Conservation (phyloP, 192 early-diverging fungal species). For the Spizellomyces sp. region DNA sequence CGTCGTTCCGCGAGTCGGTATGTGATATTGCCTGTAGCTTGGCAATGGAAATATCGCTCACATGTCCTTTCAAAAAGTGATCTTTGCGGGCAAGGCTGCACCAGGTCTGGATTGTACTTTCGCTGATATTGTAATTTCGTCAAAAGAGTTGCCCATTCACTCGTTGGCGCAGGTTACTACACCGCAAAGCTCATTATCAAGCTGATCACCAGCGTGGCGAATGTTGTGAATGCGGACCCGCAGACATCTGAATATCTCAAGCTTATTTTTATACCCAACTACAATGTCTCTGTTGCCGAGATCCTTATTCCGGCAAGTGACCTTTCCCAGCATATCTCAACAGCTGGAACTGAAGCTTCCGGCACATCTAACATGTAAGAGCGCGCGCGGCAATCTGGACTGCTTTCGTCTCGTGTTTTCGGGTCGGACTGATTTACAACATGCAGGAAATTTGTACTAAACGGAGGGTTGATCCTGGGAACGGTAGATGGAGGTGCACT, state of each 20-base stretch:
- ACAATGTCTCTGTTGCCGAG: conserved; percentile 92
- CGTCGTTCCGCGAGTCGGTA: conserved; percentile 75
- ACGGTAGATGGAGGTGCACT: conserved; percentile 81
- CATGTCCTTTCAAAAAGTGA: conserved; percentile 48
- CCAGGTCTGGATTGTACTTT: conserved; percentile 48
- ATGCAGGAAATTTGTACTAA: conserved; percentile 92
- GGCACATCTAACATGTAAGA: conserved; percentile 93
- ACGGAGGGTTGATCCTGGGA: conserved; percentile 97
- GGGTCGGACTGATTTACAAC: background rate
- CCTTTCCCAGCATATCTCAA: conserved; percentile 99
- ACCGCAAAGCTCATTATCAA: conserved; percentile 99
- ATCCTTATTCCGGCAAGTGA: conserved; percentile 96
- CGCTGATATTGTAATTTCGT: too few relatives aligned
- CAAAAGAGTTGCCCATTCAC: too few relatives aligned
- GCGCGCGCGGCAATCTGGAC: background rate
- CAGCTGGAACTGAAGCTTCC: conserved; percentile 97
- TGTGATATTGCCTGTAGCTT: conserved; percentile 8
- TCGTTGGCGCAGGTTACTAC: conserved; percentile 69
- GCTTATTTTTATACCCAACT: conserved; percentile 96
- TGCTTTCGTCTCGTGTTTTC: too few relatives aligned
- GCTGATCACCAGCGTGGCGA: conserved; percentile 94
- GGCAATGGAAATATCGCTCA: background rate
- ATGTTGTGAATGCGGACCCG: conserved; percentile 84
- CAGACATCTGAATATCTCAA: conserved; percentile 82
- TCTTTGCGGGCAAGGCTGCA: conserved; percentile 97